Base-by-base conservation (phyloP, 805 yeast species). In the Schizosaccharomyces octosporus region DNA sequence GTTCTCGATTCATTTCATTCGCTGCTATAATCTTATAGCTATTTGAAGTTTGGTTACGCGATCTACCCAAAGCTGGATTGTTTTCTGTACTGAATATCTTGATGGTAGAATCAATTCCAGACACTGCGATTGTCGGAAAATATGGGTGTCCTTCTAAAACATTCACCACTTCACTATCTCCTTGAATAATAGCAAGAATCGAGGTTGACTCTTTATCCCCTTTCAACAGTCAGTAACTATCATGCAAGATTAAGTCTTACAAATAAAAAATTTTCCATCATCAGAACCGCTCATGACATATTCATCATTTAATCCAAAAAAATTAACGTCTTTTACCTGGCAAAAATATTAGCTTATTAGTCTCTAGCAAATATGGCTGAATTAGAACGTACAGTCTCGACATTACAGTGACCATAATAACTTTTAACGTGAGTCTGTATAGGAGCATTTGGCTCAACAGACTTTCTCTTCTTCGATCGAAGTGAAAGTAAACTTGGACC, bases 281-380 rank as follows among this genome's bases (percentile, higher is more conserved):
- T 64, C 66, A 6, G 66, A 65, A n/a, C 66, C 66, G 15, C 66
- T 63, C 62, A 65, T 57, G 24, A 65, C 62, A 43, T 64, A 65
- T 48, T 65, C 66, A 55, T 65, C 66, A 29, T 62, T 32, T 24
- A 60, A 57, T 13, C 66, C 66, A 48, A 41, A 65, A 36, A 64
- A 65, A 41, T 63, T 63, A 17, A 64, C 66, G 39, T 64, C 65
- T 45, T 63, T 64, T 19, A 64, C 62, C 62, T 59, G 6, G 21
- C 21, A 4, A 64, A 36, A 11, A 13, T 6, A 4, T 36, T 36
- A 36, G 41, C 41, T 6, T 36, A 36, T 9, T 36, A 36, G 15
- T 13, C 41, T 3, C 15, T 11, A 6, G 15, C 13, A 36, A 7
- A 36, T 2, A 36, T 2, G 13, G 15, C 11, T 1, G 11, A 36